These are phyloP conservation scores for Endotrypanum monterogeii DNA, from an alignment of 208 protist genomes.

Conservation along the genomic window DNA sequence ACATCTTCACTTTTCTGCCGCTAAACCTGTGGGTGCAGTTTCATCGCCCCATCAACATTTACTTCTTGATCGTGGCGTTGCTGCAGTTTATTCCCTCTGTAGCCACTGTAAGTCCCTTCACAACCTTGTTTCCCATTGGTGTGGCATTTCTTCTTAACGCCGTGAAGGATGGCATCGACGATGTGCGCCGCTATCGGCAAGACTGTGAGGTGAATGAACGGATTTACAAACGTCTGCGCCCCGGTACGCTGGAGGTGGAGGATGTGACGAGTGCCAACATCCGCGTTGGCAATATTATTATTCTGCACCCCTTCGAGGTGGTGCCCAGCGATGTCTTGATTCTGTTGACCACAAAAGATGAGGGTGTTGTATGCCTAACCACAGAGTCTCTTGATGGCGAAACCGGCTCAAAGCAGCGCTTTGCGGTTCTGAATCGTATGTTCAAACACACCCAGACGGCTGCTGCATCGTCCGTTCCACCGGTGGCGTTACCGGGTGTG, in stretches of 20 bases:
- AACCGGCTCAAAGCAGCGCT: constrained; percentile 75
- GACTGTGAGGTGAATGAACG: constrained; percentile 70
- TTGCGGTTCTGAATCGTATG: constrained; percentile 49
- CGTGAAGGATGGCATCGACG: constrained; percentile 93
- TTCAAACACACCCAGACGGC: constrained; percentile 28
- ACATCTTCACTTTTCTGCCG: constrained; percentile 93
- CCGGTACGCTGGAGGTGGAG: constrained; percentile 35
- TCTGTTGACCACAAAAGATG: constrained; percentile 68
- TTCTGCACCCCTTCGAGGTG: constrained; percentile 67
- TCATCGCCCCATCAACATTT: constrained; percentile 93
- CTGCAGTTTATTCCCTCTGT: constrained; percentile 87
- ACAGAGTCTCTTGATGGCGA: constrained; percentile 94
- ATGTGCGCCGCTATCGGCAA: constrained; percentile 70
- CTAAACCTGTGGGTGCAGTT: constrained; percentile 97
- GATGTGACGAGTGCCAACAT: constrained; percentile 61
- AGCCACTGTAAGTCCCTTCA: constrained; percentile 89
- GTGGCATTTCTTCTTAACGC: constrained; percentile 91
- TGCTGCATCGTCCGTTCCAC: not conserved
- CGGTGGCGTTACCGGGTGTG: not conserved
- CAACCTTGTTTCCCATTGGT: constrained; percentile 87
- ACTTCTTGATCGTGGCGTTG: constrained; percentile 93
- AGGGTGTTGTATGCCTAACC: constrained; percentile 75
- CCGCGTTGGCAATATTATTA: constrained; percentile 77
- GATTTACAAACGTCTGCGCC: constrained; percentile 49
- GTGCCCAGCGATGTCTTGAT: constrained; percentile 91